Conservation (phyloP, 2,329 filamentous ascomycete genomes). For the Aspergillus melleus region DNA sequence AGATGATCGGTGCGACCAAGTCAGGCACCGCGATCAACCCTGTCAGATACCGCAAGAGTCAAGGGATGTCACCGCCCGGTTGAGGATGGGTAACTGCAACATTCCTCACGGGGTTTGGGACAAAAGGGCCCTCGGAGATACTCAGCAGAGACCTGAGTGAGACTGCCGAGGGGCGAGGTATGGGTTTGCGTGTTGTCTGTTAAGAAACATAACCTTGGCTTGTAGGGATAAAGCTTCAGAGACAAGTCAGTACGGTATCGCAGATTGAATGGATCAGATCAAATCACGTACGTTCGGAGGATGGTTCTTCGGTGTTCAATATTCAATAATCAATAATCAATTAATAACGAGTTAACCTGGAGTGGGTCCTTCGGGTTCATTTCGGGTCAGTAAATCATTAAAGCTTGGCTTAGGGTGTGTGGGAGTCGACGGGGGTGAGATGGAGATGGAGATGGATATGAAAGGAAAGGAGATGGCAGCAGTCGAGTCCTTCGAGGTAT, state of each 20-base stretch:
- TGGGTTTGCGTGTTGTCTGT: neutral
- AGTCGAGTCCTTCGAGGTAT: no score
- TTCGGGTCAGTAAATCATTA: neutral
- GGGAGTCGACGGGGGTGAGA: no score
- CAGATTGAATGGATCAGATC: no score
- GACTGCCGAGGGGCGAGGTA: neutral
- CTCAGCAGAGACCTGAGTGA: neutral
- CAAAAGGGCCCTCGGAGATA: neutral
- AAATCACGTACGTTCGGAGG: no score
- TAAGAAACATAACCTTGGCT: no score
- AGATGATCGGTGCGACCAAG: slow-evolving; percentile 2
- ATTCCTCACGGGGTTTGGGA: neutral
- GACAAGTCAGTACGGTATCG: no score
- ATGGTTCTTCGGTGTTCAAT: no score
- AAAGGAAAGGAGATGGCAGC: no score
- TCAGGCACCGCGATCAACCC: neutral
- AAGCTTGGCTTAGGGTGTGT: neutral
- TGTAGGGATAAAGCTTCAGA: no score
- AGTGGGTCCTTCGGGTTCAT: neutral
- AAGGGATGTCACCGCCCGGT: neutral
- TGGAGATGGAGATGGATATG: no score
- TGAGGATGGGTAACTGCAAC: neutral
- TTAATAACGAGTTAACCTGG: neutral
- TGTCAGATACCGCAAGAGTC: neutral
- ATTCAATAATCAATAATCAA: no score